Base-by-base conservation (phyloP, 177 flowering plant species). In the Vitis hybrid region DNA sequence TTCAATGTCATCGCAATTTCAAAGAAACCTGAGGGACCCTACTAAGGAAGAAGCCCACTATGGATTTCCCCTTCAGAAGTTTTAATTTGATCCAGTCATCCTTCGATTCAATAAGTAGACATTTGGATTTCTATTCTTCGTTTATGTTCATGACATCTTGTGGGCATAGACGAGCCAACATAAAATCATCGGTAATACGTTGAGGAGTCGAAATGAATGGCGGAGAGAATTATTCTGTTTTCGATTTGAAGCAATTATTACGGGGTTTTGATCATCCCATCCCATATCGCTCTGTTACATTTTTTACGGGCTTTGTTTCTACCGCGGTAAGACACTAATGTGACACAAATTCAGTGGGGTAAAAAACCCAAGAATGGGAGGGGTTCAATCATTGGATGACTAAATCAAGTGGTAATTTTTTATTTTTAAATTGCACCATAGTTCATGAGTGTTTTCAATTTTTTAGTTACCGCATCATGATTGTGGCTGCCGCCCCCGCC, bases 1-100 rank as follows among this genome's bases (percentile, higher is more conserved):
- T 96, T 93, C 86, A 96, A 90, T 67, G 92, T 92, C 61, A 96
- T 96, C 48, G 93, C 98, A 1, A 66, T 93, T 66, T 92, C 97
- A 9, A 96, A 86, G 90, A 90, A 82, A 74, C 58, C 54, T 12
- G 70, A 67, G 62, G 69, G 51, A 16, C 65, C 73, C 50, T 9
- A 19, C 59, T 69, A 68, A 50, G 53, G 16, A 29, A n/a, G 50
- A 50, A 65, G 29, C 65, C 49, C 58, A 16, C 65, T 11, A 20
- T 49, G 29, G 59, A 20, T 11, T 15, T 59, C 74, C 63, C 6
- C 52, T 31, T 19, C 55, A 31, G 18, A 72, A 31, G 59, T 56
- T 39, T 67, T 3, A 31, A 54, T 10, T 54, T 10, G 16, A 39
- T 31, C 1, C 15, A 13, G 57, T 65, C 39, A 56, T 54, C 70